Conservation (phyloP, 495 filamentous ascomycete genomes). For the Tuber indicum region DNA sequence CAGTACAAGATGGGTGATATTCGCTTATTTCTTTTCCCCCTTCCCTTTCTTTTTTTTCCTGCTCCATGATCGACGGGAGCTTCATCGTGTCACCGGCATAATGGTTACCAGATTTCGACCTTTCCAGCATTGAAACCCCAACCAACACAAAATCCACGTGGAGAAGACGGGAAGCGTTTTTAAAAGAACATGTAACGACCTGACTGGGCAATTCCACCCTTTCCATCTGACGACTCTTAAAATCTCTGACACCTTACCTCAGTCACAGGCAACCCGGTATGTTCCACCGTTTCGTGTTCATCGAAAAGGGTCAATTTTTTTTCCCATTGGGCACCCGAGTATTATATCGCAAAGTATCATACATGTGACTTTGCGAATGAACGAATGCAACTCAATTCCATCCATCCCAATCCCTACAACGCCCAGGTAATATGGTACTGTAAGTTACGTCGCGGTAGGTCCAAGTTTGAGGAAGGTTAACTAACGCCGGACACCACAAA, state of each 20-base stretch:
- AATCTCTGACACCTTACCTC: not conserved
- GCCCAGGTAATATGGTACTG: not conserved
- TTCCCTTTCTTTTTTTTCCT: not conserved
- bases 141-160: not conserved
- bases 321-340: not conserved
- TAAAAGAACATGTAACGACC: not conserved
- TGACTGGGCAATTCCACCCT: not conserved
- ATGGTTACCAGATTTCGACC: not conserved
- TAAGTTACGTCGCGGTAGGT: not conserved
- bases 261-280: not conserved
- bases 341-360: not conserved
- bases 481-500: not conserved
- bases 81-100: constrained; percentile 1
- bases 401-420: not conserved
- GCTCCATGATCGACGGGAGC: not conserved
- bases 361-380: not conserved
- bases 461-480: not conserved
- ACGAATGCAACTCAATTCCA: not conserved
- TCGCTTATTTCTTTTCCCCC: not conserved
- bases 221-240: not conserved
- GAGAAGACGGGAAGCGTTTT: not conserved
- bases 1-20: not conserved
- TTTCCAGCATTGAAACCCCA: not conserved
- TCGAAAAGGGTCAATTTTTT: not conserved
- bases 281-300: not conserved